Percentiles rank a stretch among this genome's conserved stretches.
phyloP scores from a whole-genome alignment of 371 early-diverging fungal species.

The Quaeritorhiza haematococci region DNA sequence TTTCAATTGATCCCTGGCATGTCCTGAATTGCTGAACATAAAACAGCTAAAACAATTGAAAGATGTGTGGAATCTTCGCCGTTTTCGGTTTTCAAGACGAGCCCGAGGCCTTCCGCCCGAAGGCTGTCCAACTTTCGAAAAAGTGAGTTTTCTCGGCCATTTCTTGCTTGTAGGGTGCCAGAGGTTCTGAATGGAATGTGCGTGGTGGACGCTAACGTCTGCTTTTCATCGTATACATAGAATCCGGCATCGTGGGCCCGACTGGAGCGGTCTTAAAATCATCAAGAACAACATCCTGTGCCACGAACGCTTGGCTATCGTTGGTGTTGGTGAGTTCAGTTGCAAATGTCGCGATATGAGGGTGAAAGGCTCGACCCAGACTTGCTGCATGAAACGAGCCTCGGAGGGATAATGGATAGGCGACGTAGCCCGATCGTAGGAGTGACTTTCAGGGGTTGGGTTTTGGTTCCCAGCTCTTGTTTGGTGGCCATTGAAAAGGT shows the following conservation, averaged over 20 bases:
- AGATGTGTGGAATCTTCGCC: constrained; percentile 95
- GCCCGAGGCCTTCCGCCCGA: constrained; percentile 68
- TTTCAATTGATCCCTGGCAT: no score
- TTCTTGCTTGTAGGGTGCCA: not conserved
- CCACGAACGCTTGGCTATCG: constrained; percentile 96
- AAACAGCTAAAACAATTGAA: no score
- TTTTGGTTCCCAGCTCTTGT: no score
- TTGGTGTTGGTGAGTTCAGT: constrained; percentile 77
- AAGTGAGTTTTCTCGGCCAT: constrained; percentile 58
- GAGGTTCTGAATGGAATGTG: not conserved
- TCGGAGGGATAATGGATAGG: no score
- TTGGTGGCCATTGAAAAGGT: no score
- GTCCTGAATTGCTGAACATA: no score
- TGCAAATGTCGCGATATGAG: not conserved
- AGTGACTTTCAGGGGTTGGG: no score
- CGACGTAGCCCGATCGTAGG: no score
- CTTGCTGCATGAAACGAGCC: no score
- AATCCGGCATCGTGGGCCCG: constrained; percentile 93
- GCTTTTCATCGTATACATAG: constrained; percentile 7
- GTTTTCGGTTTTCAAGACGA: constrained; percentile 82
- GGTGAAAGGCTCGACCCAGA: no score
- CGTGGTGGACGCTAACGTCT: not conserved
- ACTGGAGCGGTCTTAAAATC: constrained; percentile 83
- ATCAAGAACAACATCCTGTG: constrained; percentile 78
- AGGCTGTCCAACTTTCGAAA: constrained; percentile 81